phyloP scores from a whole-genome alignment of 768 basidiomycete genomes.

The Tulasnella calospora region DNA sequence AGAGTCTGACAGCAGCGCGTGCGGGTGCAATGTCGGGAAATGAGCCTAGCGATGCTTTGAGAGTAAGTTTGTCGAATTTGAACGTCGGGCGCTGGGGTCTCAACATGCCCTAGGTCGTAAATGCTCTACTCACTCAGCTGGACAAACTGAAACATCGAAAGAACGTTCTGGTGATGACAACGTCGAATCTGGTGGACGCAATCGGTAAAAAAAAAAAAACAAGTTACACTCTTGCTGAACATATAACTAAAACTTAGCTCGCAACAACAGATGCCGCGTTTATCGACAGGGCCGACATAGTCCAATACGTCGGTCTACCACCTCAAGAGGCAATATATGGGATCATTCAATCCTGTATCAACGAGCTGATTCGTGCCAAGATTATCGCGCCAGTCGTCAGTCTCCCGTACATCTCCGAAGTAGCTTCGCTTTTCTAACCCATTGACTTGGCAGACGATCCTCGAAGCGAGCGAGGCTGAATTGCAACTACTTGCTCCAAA shows the following conservation, averaged over 20 bases:
- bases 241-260: not conserved
- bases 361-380: constrained; percentile 70
- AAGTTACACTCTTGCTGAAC: not conserved
- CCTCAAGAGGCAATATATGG: constrained; percentile 89
- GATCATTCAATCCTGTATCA: constrained; percentile 76
- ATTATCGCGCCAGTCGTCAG: constrained; percentile 63
- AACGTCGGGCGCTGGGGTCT: not conserved
- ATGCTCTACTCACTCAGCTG: constrained; percentile 92
- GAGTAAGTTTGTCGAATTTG: constrained; percentile 47
- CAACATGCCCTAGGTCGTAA: constrained; percentile 68
- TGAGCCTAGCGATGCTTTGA: constrained; percentile 89
- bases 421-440: not conserved
- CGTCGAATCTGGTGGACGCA: constrained; percentile 89
- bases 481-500: not conserved
- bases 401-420: constrained; percentile 21
- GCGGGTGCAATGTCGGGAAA: constrained; percentile 92
- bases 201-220: constrained; percentile 64
- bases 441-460: not conserved
- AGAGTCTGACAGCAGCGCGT: constrained; percentile 89
- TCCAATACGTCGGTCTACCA: constrained; percentile 90
- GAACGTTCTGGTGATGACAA: constrained; percentile 94
- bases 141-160: constrained; percentile 91
- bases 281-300: constrained; percentile 93
- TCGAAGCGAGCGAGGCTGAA: not conserved
- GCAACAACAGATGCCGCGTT: constrained; percentile 74